Percentiles rank a stretch among this genome's conserved stretches.
Evolutionary conservation across 495 filamentous ascomycete genomes (phyloP).

Genomic region (Aspergillus nanangensis): DNA sequence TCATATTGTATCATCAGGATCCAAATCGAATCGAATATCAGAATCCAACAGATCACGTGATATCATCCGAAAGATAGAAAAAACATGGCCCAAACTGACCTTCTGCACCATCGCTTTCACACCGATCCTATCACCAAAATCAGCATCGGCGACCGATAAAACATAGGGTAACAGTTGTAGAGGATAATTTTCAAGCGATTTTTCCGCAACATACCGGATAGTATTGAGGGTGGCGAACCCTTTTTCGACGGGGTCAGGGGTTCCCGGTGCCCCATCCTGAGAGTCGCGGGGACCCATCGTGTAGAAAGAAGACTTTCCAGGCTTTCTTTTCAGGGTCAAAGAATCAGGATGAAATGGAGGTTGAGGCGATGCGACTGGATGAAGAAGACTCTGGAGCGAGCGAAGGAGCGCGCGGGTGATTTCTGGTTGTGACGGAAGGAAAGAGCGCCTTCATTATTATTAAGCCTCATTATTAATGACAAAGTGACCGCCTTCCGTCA

Average conservation of each 20-base stretch:
- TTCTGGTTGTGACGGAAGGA: no score
- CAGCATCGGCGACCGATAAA: conserved; percentile 46
- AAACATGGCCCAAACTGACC: conserved; percentile 37
- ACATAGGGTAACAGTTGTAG: conserved; percentile 9
- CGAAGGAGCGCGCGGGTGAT: no score
- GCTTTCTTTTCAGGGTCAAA: conserved; percentile 5
- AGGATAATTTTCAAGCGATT: conserved; percentile 2
- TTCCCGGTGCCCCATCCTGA: conserved; percentile 46
- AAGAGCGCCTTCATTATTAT: no score
- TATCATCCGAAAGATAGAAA: conserved; percentile 36
- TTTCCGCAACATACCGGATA: conserved; percentile 52
- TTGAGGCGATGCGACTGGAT: conserved; percentile 14
- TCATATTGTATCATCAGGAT: no score
- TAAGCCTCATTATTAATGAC: no score
- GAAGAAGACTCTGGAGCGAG: conserved; percentile 21
- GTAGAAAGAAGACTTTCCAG: conserved; percentile 6
- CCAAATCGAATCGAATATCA: no score
- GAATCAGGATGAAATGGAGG: conserved; percentile 18
- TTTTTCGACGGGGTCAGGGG: conserved; percentile 64
- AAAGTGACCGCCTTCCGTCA: no score
- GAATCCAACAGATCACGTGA: conserved; percentile 49
- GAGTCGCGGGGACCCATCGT: conserved; percentile 45
- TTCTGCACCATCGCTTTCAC: conserved; percentile 70
- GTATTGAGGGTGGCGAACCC: conserved; percentile 76
- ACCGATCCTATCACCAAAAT: conserved; percentile 54